Evolutionary conservation across 306 rosid genomes (phyloP), one percentile per base, ranked within the genome.

Genomic region (Crotalaria pallida): DNA sequence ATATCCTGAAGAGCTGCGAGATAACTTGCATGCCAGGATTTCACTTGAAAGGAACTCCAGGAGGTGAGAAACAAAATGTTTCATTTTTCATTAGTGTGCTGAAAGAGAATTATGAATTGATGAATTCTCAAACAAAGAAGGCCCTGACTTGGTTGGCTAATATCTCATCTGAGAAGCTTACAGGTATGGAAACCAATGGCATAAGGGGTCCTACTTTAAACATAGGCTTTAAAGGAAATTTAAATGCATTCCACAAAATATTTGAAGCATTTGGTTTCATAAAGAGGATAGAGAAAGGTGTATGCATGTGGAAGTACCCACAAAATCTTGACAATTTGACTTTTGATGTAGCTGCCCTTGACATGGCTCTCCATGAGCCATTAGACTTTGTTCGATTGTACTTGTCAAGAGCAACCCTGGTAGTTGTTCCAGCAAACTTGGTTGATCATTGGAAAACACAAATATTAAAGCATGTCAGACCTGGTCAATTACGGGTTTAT

Each of bases 391-490:
- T 83, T 48, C 86, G 95, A 84, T 61, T 88, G 16, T 94, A 90
- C 81, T 81, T 94, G 84, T 94, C 98, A 44, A 87, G 88, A 74
- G 98, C 98, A 69, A 94, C 97, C 68, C 83, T 94, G 36, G 57
- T 94, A 72, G 97, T 94, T 72, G 98, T 94, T 75, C 98, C 98
- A 17, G 85, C 97, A 72, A 94, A 90, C 78, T 73, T 90, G 72
- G 88, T 94, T 56, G 92, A 87, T 65, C 98, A 94, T 68, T 94
- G 98, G 98, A 83, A 79, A 76, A 77, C 97, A 63, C 98, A 94
- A 87, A 94, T 94, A 17, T 87, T 87, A 79, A 94, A 87, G 80
- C 97, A 94, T 77, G 91, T 94, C 67, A 83, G 80, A 50, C 84
- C 84, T 58, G 89, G 91, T 72, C 97, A 88, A 73, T 71, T 94